phyloP scores from a whole-genome alignment of 2,329 filamentous ascomycete species.

The Tolypocladium nubicola region DNA sequence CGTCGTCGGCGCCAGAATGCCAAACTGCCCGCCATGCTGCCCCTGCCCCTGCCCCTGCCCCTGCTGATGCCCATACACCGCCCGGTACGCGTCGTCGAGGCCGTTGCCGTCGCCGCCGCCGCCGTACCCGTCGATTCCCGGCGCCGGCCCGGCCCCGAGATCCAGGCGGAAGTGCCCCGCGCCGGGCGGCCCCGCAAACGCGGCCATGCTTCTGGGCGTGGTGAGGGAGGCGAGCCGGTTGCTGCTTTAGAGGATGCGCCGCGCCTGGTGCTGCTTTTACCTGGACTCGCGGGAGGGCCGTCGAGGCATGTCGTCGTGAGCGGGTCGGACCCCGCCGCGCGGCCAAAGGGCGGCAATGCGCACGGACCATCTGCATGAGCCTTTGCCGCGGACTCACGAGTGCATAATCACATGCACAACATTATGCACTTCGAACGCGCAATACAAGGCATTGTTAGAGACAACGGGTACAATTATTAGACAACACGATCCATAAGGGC shows the following conservation, averaged over 20 bases:
- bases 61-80: not conserved
- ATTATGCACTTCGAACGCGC: not conserved
- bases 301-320: not conserved
- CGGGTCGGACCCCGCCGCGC: not conserved
- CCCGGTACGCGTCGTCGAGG: not conserved
- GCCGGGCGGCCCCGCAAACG: slow-evolving; percentile 3
- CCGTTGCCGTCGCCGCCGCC: not conserved
- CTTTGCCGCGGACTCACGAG: too few relatives aligned
- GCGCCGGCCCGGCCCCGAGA: not conserved
- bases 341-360: slow-evolving; percentile 1
- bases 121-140: not conserved
- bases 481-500: not conserved
- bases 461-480: too few relatives aligned
- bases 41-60: not conserved
- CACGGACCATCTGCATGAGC: not conserved
- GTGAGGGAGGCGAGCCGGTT: not conserved
- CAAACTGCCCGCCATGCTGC: slow-evolving; percentile 27
- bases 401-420: not conserved
- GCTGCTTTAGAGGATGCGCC: not conserved
- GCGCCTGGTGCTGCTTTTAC: slow-evolving; percentile 4
- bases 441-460: not conserved
- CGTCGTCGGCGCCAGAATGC: slow-evolving; percentile 29
- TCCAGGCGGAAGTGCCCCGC: slow-evolving; percentile 5
- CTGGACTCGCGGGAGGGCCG: not conserved
- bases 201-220: not conserved